These are phyloP conservation scores for Penicillium roqueforti DNA, from an alignment of 495 filamentous ascomycete species.

Conservation along the genomic window DNA sequence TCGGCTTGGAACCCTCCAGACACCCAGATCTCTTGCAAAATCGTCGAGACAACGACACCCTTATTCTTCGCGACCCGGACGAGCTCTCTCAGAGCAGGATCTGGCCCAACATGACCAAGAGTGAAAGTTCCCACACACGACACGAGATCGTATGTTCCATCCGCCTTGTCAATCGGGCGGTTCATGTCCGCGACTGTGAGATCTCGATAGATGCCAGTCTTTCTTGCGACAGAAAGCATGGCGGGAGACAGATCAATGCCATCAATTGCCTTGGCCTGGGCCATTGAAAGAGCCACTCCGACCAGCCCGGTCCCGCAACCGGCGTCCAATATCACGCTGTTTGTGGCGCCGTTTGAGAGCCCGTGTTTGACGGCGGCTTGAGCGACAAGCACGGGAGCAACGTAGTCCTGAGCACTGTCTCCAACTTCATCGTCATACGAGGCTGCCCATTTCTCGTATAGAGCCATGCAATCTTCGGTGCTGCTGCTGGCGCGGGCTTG, in stretches of 20 bases:
- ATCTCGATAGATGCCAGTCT: constrained; percentile 39
- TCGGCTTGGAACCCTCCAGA: constrained; percentile 37
- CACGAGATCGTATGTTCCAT: constrained; percentile 40
- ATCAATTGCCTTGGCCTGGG: constrained; percentile 32
- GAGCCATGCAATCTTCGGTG: constrained; percentile 29
- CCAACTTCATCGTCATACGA: constrained; percentile 42
- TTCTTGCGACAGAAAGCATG: constrained; percentile 41
- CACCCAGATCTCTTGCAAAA: constrained; percentile 40
- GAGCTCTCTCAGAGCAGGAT: constrained; percentile 39
- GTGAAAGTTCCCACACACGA: constrained; percentile 47
- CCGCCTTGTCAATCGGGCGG: constrained; percentile 24
- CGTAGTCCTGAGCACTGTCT: constrained; percentile 36
- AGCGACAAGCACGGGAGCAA: constrained; percentile 37
- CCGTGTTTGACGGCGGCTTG: constrained; percentile 27
- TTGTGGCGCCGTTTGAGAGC: constrained; percentile 12
- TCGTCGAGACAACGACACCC: constrained; percentile 42
- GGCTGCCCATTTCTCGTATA: constrained; percentile 46
- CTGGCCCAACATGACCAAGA: constrained; percentile 43
- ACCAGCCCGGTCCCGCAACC: constrained; percentile 48
- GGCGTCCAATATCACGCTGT: constrained; percentile 39
- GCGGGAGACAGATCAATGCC: constrained; percentile 39
- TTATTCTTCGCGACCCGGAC: constrained; percentile 34
- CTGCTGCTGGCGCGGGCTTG: constrained; percentile 25
- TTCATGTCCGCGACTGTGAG: constrained; percentile 38
- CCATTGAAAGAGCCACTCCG: constrained; percentile 34